A percentile compares a stretch with the other conserved stretches of the same genome.
phyloP scores from a whole-genome alignment of 768 basidiomycete genomes.

The Lactifluus volemus region DNA sequence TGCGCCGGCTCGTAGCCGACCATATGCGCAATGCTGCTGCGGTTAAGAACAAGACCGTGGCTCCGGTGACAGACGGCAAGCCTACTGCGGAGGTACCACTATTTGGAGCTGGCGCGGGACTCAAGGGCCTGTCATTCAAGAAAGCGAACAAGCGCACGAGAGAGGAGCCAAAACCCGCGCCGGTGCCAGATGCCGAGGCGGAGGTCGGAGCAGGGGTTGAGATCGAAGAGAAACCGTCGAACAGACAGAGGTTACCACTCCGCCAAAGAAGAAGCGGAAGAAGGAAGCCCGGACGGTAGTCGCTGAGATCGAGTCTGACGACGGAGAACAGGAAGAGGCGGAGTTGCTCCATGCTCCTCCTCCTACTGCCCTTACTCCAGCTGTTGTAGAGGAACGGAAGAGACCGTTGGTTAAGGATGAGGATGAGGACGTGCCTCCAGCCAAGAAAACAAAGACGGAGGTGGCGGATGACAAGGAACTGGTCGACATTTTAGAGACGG shows the following conservation, averaged over 20 bases:
- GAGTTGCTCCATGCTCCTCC: slow-evolving; percentile 20
- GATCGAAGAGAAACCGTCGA: slow-evolving; percentile 24
- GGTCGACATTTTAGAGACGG: slow-evolving; percentile 15
- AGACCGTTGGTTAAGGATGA: slow-evolving; percentile 25
- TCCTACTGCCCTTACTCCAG: slow-evolving; percentile 8
- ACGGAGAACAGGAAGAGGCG: slow-evolving; percentile 40
- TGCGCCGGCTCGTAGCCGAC: slow-evolving; percentile 45
- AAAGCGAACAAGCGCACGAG: slow-evolving; percentile 33
- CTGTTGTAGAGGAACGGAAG: slow-evolving; percentile 24
- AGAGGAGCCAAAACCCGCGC: slow-evolving; percentile 26
- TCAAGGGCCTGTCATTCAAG: slow-evolving; percentile 39
- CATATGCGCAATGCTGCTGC: slow-evolving; percentile 36
- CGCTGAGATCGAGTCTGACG: slow-evolving; percentile 51
- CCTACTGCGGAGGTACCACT: slow-evolving; percentile 27
- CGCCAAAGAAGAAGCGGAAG: slow-evolving; percentile 53
- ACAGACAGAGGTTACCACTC: slow-evolving; percentile 31
- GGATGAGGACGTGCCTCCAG: slow-evolving; percentile 33
- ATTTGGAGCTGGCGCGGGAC: slow-evolving; percentile 35
- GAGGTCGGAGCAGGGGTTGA: slow-evolving; percentile 26
- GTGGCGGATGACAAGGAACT: slow-evolving; percentile 11
- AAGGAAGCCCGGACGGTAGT: slow-evolving; percentile 37
- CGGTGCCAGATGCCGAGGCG: slow-evolving; percentile 22
- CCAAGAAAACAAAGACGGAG: slow-evolving; percentile 33
- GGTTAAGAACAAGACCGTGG: slow-evolving; percentile 23
- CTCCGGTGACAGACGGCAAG: slow-evolving; percentile 10